Percentiles rank a stretch among this genome's conserved stretches.
phyloP scores from a whole-genome alignment of 495 filamentous ascomycete genomes.

The Friedmanniomyces simplex region DNA sequence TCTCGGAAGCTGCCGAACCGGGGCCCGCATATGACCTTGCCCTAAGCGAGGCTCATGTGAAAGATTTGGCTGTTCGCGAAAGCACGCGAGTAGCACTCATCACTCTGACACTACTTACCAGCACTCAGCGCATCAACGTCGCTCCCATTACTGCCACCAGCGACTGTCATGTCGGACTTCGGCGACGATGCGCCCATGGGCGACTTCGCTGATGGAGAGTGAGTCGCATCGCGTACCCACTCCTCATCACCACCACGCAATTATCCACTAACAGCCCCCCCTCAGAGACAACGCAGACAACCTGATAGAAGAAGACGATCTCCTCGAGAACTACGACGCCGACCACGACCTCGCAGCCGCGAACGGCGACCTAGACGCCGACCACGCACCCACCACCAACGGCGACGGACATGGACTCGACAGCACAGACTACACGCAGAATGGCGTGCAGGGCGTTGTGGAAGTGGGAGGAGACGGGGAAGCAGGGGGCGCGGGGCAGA shows the following conservation, averaged over 20 bases:
- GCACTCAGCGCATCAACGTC: background rate
- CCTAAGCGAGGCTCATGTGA: background rate
- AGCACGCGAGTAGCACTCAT: background rate
- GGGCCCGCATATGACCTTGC: too few species aligned
- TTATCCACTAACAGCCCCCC: background rate
- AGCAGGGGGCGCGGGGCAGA: constrained; percentile 53
- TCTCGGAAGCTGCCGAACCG: too few species aligned
- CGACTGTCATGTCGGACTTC: constrained; percentile 67
- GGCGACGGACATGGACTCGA: constrained; percentile 44
- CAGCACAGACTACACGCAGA: constrained; percentile 37
- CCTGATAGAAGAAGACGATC: constrained; percentile 42
- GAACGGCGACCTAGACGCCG: background rate
- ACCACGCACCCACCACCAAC: constrained; percentile 17
- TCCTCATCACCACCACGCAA: background rate
- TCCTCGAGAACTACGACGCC: constrained; percentile 17
- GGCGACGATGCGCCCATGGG: constrained; percentile 54
- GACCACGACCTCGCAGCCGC: constrained; percentile 23
- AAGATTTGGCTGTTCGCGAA: background rate
- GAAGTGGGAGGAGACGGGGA: constrained; percentile 66
- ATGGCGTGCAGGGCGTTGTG: constrained; percentile 46
- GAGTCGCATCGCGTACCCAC: constrained; percentile 11
- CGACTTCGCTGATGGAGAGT: constrained; percentile 29
- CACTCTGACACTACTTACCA: background rate
- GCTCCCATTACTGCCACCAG: background rate
- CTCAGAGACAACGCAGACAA: constrained; percentile 53